These are phyloP conservation scores for Vigna hirtella DNA, from an alignment of 306 rosid genomes.

Conservation along the genomic window DNA sequence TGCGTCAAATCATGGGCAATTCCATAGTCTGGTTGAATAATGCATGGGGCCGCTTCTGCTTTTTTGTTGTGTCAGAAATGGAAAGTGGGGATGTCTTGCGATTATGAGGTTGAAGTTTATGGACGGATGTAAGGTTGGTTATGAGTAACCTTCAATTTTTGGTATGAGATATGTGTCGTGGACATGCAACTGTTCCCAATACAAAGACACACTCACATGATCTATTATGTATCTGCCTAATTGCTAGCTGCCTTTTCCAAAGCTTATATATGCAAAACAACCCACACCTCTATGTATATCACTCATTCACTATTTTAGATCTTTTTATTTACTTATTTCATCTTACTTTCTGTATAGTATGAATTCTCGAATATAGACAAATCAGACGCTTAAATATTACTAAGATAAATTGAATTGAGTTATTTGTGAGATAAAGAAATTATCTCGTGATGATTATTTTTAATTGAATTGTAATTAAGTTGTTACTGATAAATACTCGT, in stretches of 20 bases:
- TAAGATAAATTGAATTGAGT: too few species aligned
- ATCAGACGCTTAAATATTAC: too few species aligned
- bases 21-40: not conserved
- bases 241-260: constrained; percentile 11
- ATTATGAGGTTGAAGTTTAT: constrained; percentile 26
- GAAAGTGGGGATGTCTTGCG: constrained; percentile 26
- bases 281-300: too few species aligned
- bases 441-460: too few species aligned
- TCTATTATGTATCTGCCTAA: not conserved
- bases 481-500: too few species aligned
- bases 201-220: constrained; percentile 25
- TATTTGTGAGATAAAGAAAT: too few species aligned
- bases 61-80: constrained; percentile 25
- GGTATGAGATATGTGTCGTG: not conserved
- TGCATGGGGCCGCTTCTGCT: constrained; percentile 31
- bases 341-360: too few species aligned
- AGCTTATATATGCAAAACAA: too few species aligned
- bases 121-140: constrained; percentile 36
- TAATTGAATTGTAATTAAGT: too few species aligned
- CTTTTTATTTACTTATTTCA: too few species aligned
- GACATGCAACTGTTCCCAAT: not conserved
- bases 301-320: too few species aligned
- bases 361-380: too few species aligned
- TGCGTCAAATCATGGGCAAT: constrained; percentile 9
- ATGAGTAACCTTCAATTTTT: constrained; percentile 27